These are phyloP conservation scores for Gossypium stocksii DNA, from an alignment of 345 rosid genomes.

Conservation along the genomic window DNA sequence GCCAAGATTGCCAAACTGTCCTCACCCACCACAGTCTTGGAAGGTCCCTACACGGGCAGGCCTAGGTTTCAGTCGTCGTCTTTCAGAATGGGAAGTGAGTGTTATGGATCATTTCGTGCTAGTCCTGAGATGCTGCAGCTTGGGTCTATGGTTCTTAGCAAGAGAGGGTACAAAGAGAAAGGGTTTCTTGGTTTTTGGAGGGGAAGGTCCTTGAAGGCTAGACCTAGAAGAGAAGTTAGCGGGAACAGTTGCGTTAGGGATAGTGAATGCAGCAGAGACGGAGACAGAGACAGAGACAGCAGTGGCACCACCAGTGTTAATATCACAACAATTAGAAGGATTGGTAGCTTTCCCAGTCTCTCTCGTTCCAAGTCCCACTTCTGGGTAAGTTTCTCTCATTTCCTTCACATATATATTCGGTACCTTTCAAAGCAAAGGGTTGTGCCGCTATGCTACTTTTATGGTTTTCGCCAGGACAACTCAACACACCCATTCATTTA, in stretches of 20 bases:
- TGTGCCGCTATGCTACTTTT: neutral
- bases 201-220: conserved; percentile 32
- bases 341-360: conserved; percentile 39
- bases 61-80: conserved; percentile 27
- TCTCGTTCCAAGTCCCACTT: conserved; percentile 44
- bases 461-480: neutral
- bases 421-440: neutral
- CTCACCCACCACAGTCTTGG: conserved; percentile 43
- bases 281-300: conserved; percentile 15
- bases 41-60: conserved; percentile 34
- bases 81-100: conserved; percentile 30
- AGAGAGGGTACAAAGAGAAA: conserved; percentile 31
- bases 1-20: conserved; percentile 33
- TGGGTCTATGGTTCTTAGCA: conserved; percentile 18
- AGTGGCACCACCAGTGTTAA: conserved; percentile 22
- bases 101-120: conserved; percentile 38
- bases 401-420: neutral
- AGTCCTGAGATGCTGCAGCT: conserved; percentile 28
- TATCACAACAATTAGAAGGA: conserved; percentile 35
- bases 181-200: conserved; percentile 45
- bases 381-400: conserved; percentile 49
- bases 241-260: conserved; percentile 53
- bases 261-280: conserved; percentile 23
- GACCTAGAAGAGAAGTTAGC: conserved; percentile 41
- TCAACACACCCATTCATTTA: neutral